These are phyloP conservation scores for Atkinsonella texensis DNA, from an alignment of 2,329 filamentous ascomycete genomes.

Conservation along the genomic window DNA sequence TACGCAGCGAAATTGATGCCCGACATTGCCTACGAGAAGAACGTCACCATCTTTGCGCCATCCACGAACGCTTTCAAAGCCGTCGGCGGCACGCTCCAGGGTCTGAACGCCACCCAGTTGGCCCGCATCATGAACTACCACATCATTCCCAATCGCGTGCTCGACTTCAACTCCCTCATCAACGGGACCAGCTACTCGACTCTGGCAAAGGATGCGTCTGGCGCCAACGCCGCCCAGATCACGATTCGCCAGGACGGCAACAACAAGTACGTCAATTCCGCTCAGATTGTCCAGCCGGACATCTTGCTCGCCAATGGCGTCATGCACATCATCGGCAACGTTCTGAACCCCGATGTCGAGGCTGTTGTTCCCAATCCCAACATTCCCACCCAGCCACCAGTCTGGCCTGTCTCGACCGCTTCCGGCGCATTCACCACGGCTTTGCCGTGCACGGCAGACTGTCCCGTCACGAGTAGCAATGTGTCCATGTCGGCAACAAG, in stretches of 20 bases:
- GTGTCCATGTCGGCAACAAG: slow-evolving; percentile 9
- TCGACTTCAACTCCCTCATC: slow-evolving; percentile 35
- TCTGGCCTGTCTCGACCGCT: slow-evolving; percentile 39
- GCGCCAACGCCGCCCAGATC: slow-evolving; percentile 21
- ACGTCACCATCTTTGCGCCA: slow-evolving; percentile 53
- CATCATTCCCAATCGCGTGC: slow-evolving; percentile 42
- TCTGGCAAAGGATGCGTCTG: slow-evolving; percentile 27
- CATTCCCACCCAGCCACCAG: slow-evolving; percentile 31
- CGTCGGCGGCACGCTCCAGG: slow-evolving; percentile 39
- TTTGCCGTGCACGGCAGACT: slow-evolving; percentile 29
- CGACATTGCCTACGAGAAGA: slow-evolving; percentile 27
- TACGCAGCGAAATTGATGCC: slow-evolving; percentile 22
- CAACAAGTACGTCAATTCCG: slow-evolving; percentile 40
- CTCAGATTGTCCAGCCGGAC: slow-evolving; percentile 39
- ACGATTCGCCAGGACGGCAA: slow-evolving; percentile 27
- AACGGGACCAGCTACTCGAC: slow-evolving; percentile 19
- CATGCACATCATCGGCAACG: slow-evolving; percentile 44
- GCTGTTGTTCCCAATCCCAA: slow-evolving; percentile 24
- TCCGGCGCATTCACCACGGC: slow-evolving; percentile 29
- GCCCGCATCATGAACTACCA: slow-evolving; percentile 50
- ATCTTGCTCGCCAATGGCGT: slow-evolving; percentile 46
- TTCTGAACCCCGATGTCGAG: slow-evolving; percentile 31
- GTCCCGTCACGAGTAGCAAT: slow-evolving; percentile 18
- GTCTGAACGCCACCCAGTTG: slow-evolving; percentile 35
- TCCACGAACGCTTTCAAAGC: slow-evolving; percentile 45